phyloP scores from a whole-genome alignment of 192 early-diverging fungal species.

The Backusella tarrabulga region DNA sequence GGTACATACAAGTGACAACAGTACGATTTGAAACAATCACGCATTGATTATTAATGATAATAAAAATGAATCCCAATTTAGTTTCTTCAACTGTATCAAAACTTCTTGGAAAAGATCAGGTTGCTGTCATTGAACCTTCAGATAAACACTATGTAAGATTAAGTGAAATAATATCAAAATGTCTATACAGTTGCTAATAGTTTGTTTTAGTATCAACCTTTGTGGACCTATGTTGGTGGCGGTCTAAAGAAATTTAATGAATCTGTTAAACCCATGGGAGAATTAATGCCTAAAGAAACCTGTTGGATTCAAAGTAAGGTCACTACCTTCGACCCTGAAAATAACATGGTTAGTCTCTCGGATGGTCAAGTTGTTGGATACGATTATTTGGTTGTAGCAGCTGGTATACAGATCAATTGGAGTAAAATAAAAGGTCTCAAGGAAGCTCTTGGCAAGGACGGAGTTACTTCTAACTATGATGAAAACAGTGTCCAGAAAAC shows the following conservation, averaged over 20 bases:
- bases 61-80: not conserved
- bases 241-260: conserved; percentile 78
- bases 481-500: conserved; percentile 71
- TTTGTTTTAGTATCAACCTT: conserved; percentile 69
- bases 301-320: conserved; percentile 76
- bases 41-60: not conserved
- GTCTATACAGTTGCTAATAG: not conserved
- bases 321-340: conserved; percentile 62
- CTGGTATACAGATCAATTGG: conserved; percentile 78
- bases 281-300: conserved; percentile 67
- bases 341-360: conserved; percentile 60
- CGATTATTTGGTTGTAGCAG: conserved; percentile 72
- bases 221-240: conserved; percentile 89
- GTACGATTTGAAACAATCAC: not conserved
- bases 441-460: conserved; percentile 73
- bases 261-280: conserved; percentile 60
- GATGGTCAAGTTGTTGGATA: conserved; percentile 65
- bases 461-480: conserved; percentile 84
- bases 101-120: conserved; percentile 57
- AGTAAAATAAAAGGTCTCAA: conserved; percentile 73
- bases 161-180: not conserved
- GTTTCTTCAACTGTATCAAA: conserved; percentile 70
- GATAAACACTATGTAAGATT: conserved; percentile 60
- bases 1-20: conserved; percentile 20
- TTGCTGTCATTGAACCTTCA: conserved; percentile 78